Conservation (phyloP, 1,284 basidiomycete genomes). For the Microbotryomycetes sp. region DNA sequence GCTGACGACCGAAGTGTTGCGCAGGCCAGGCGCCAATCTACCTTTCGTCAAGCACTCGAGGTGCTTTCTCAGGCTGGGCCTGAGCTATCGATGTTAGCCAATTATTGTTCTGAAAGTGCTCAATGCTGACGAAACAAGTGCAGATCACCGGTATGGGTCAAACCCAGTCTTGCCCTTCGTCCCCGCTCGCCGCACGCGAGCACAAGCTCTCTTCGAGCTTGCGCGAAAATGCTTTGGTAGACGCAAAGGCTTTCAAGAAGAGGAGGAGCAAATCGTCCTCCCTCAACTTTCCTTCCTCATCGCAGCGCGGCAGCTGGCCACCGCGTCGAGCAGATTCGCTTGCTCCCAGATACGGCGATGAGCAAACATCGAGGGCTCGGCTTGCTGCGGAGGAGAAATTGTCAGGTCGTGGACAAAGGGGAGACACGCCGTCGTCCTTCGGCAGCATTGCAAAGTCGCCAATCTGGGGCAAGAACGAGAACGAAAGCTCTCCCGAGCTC, state of each 20-base stretch:
- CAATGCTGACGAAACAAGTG: background rate
- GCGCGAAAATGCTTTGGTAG: too few species aligned
- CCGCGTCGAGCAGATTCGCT: background rate
- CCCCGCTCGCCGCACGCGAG: background rate
- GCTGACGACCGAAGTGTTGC: too few species aligned
- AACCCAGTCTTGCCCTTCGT: background rate
- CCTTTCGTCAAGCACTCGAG: too few species aligned
- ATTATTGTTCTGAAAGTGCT: background rate
- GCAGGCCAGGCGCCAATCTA: too few species aligned
- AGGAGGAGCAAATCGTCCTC: too few species aligned
- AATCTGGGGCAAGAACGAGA: background rate
- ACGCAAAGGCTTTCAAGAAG: too few species aligned
- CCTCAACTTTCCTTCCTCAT: too few species aligned
- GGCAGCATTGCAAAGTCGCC: background rate
- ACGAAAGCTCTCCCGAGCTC: background rate
- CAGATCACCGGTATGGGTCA: background rate
- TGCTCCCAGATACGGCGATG: background rate
- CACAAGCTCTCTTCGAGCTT: too few species aligned
- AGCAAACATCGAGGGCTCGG: background rate
- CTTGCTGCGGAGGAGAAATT: background rate
- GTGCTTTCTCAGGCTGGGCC: too few species aligned
- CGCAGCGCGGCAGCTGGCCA: background rate
- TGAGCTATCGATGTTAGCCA: too few species aligned
- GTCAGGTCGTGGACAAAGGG: background rate
- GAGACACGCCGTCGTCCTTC: background rate